Percentiles rank a stretch among this genome's conserved stretches.
Conservation (phyloP, 2,329 filamentous ascomycete species). For the Colletotrichum shisoi region DNA sequence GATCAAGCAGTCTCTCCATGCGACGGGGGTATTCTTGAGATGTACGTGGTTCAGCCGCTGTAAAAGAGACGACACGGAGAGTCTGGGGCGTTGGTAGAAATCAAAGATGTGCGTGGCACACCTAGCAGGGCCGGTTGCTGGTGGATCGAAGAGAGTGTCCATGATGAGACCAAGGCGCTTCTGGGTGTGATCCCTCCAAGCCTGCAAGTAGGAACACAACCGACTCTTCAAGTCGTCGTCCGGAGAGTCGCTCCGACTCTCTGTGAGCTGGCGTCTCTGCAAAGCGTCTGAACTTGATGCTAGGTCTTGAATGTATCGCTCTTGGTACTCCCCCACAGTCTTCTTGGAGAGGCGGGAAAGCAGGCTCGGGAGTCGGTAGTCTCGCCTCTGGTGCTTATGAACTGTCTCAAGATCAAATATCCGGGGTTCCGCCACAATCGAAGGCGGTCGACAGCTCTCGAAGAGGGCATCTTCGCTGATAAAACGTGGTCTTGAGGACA, state of each 20-base stretch:
- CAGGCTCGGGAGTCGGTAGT: neutral
- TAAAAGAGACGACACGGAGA: neutral
- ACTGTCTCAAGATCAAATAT: neutral
- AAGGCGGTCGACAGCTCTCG: neutral
- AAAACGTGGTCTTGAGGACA: neutral
- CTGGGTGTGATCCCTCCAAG: neutral
- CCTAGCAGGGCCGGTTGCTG: neutral
- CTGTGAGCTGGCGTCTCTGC: neutral
- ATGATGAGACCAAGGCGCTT: neutral
- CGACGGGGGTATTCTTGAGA: conserved; percentile 44
- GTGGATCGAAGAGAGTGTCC: neutral
- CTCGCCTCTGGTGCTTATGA: neutral
- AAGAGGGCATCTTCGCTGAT: conserved; percentile 4
- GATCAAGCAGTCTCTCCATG: conserved; percentile 51
- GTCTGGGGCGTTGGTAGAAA: neutral
- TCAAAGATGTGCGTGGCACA: neutral
- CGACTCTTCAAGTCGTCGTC: neutral
- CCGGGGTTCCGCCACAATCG: neutral
- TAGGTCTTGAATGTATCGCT: neutral
- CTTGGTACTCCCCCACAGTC: neutral
- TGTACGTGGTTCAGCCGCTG: conserved; percentile 10
- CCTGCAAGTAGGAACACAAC: neutral
- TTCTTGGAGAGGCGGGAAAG: neutral
- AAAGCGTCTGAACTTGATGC: neutral
- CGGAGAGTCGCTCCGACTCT: too few species aligned